These are phyloP conservation scores for Leptoxyphium fumago DNA, from an alignment of 2,329 filamentous ascomycete species.

Conservation along the genomic window DNA sequence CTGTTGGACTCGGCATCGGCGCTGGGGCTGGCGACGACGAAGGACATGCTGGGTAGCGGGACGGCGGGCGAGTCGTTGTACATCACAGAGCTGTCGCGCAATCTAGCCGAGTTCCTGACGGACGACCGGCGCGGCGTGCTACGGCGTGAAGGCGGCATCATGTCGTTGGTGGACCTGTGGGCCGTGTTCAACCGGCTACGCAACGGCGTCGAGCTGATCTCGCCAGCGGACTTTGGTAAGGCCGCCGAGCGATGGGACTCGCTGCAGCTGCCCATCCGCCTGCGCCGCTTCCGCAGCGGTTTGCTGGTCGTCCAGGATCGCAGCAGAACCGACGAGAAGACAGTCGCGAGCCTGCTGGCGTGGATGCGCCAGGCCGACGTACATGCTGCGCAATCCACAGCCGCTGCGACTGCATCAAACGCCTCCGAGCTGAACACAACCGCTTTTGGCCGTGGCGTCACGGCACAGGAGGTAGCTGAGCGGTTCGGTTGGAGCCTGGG, in stretches of 20 bases:
- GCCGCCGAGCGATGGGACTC: constrained; percentile 80
- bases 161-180: constrained; percentile 83
- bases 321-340: constrained; percentile 83
- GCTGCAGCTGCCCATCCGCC: constrained; percentile 68
- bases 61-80: constrained; percentile 69
- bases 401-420: background rate
- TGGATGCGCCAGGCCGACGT: constrained; percentile 52
- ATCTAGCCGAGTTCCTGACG: constrained; percentile 75
- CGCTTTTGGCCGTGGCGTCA: constrained; percentile 76
- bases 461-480: constrained; percentile 76
- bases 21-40: constrained; percentile 81
- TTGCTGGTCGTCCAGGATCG: constrained; percentile 84
- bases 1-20: constrained; percentile 71
- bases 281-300: constrained; percentile 82
- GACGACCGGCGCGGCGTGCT: constrained; percentile 70
- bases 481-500: constrained; percentile 94
- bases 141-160: constrained; percentile 68
- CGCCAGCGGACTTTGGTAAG: constrained; percentile 80
- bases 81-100: constrained; percentile 70
- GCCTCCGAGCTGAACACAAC: background rate
- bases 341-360: constrained; percentile 55
- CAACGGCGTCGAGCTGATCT: constrained; percentile 87
- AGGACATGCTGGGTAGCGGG: constrained; percentile 75
- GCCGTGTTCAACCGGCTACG: constrained; percentile 86
- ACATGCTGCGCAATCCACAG: background rate